A percentile compares a stretch with the other conserved stretches of the same genome.
Evolutionary conservation across 768 basidiomycete species (phyloP).

Genomic region (Kwoniella dejecticola): DNA sequence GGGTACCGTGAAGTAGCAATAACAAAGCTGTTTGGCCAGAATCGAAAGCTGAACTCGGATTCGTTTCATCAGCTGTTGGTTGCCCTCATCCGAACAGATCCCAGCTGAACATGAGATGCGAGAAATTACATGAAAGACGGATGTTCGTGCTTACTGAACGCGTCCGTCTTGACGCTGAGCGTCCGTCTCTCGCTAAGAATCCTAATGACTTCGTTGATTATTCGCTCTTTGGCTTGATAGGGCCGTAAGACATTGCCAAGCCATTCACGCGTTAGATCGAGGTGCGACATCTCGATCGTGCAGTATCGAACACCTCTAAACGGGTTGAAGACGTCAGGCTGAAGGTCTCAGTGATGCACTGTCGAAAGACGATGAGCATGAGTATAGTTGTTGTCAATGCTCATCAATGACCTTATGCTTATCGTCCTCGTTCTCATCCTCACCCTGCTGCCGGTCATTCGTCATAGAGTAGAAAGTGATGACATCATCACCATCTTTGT

Average conservation of each 20-base stretch:
- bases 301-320: background rate
- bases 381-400: too few relatives aligned
- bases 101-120: background rate
- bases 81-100: too few relatives aligned
- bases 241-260: conserved; percentile 49
- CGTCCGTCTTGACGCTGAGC: conserved; percentile 55
- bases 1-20: conserved; percentile 84
- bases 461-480: conserved; percentile 11
- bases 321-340: too few relatives aligned
- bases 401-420: too few relatives aligned
- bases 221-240: conserved; percentile 45
- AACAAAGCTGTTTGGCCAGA: conserved; percentile 91
- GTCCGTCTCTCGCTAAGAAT: conserved; percentile 44
- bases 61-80: background rate
- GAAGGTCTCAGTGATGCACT: too few relatives aligned
- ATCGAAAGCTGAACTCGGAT: conserved; percentile 70
- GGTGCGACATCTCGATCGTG: conserved; percentile 31
- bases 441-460: background rate
- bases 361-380: too few relatives aligned
- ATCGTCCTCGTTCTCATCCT: background rate
- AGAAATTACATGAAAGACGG: background rate
- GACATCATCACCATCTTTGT: conserved; percentile 18
- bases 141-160: conserved; percentile 50
- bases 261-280: conserved; percentile 50
- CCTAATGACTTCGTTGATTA: conserved; percentile 45